These are phyloP conservation scores for Acanthamoeba royreba DNA, from an alignment of 208 protist species.

Conservation along the genomic window DNA sequence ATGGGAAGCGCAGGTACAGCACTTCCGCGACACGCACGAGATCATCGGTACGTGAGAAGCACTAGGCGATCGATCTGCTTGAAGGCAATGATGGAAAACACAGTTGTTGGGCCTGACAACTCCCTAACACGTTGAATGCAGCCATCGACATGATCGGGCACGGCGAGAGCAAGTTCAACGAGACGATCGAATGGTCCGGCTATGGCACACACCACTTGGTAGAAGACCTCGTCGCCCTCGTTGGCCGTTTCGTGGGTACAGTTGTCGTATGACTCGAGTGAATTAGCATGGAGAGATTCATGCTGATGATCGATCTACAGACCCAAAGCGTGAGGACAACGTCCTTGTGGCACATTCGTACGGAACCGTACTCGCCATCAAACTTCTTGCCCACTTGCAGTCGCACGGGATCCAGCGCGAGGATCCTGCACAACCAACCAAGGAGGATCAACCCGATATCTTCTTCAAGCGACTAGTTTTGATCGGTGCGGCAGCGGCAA, in stretches of 20 bases:
- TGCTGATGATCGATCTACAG: too few species aligned
- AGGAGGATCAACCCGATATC: not conserved
- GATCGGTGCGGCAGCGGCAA: not conserved
- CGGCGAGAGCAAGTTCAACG: not conserved
- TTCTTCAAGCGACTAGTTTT: not conserved
- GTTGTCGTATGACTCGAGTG: too few species aligned
- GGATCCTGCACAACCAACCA: too few species aligned
- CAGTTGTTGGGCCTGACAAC: too few species aligned
- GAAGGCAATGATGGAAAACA: too few species aligned
- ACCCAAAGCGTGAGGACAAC: not conserved
- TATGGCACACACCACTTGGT: not conserved
- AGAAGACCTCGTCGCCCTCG: not conserved
- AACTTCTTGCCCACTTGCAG: not conserved
- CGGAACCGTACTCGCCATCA: not conserved
- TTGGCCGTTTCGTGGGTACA: not conserved
- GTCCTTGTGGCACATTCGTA: not conserved
- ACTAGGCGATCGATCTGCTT: too few species aligned
- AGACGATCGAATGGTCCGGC: not conserved
- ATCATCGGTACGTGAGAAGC: not conserved
- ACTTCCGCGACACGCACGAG: not conserved
- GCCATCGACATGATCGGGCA: not conserved
- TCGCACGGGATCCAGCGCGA: not conserved
- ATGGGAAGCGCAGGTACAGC: not conserved
- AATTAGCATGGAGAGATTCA: too few species aligned
- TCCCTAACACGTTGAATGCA: too few species aligned